These are phyloP conservation scores for Botrytis tulipae DNA, from an alignment of 2,329 filamentous ascomycete species.

Conservation along the genomic window DNA sequence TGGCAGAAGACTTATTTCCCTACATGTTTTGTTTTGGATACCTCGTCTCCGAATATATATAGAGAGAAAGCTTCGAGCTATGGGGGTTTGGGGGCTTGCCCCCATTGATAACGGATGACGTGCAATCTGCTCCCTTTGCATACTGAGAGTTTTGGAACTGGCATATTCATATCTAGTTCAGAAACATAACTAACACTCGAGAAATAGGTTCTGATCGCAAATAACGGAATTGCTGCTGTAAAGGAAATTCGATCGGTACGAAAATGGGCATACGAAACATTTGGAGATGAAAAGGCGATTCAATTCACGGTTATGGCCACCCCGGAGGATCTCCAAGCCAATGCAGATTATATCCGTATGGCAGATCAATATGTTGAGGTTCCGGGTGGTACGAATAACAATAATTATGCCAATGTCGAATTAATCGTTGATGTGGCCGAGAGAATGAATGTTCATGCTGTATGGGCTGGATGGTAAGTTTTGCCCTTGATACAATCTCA, in stretches of 20 bases:
- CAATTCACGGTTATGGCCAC: conserved; percentile 99
- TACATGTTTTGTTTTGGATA: not conserved
- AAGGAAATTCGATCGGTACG: conserved; percentile 98
- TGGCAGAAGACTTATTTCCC: not conserved
- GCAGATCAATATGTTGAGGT: conserved; percentile 99
- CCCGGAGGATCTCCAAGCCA: conserved; percentile 93
- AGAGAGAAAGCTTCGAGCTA: not conserved
- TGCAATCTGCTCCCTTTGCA: not conserved
- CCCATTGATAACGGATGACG: not conserved
- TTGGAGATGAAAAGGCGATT: conserved; percentile 96
- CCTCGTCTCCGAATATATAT: not conserved
- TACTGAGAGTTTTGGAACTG: too few species aligned
- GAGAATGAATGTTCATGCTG: conserved; percentile 96
- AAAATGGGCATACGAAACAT: conserved; percentile 99
- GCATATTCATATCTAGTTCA: not conserved
- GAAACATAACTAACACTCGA: not conserved
- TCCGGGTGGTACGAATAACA: conserved; percentile 98
- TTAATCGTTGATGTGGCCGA: conserved; percentile 98
- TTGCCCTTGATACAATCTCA: not conserved
- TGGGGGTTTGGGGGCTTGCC: not conserved
- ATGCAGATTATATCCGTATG: conserved; percentile 99
- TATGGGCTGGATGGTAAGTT: conserved; percentile 95
- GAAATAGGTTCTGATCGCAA: conserved; percentile 87
- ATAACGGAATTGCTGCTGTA: conserved; percentile 99
- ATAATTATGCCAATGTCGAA: conserved; percentile 99